Evolutionary conservation across 1,284 basidiomycete genomes (phyloP).

Genomic region (Golubevia pallescens): DNA sequence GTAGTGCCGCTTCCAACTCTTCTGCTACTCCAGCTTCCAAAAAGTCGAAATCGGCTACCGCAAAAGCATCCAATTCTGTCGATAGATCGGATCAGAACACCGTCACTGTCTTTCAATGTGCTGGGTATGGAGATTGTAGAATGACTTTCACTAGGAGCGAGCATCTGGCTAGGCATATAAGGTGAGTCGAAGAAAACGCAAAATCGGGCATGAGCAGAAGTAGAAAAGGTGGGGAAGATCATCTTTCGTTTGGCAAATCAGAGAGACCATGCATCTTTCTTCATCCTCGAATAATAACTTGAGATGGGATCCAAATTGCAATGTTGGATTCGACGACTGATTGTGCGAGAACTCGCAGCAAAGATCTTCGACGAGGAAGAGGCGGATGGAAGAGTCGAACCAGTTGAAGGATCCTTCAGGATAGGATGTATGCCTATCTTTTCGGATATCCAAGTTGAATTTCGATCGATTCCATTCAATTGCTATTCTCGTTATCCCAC

Average conservation of each 20-base stretch:
- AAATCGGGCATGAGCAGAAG: too few species aligned
- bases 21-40: too few species aligned
- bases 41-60: too few species aligned
- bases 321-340: too few species aligned
- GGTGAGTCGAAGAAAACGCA: constrained; percentile 68
- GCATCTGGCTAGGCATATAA: constrained; percentile 91
- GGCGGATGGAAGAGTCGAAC: too few species aligned
- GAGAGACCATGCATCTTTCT: constrained; percentile 5
- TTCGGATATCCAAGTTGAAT: not conserved
- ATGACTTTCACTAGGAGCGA: constrained; percentile 96
- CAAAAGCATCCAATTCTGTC: too few species aligned
- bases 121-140: constrained; percentile 89
- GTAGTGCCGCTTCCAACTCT: not conserved
- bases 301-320: too few species aligned
- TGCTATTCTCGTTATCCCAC: constrained; percentile 9
- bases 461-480: constrained; percentile 5
- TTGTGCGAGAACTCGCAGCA: too few species aligned
- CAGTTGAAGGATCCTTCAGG: too few species aligned
- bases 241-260: not conserved
- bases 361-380: too few species aligned
- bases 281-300: constrained; percentile 7
- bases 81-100: too few species aligned
- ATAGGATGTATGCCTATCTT: too few species aligned
- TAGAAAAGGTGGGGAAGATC: not conserved
- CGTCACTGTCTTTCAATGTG: constrained; percentile 92